These are phyloP conservation scores for Chaetomiaceae sp. DNA, from an alignment of 2,329 filamentous ascomycete species.

Conservation along the genomic window DNA sequence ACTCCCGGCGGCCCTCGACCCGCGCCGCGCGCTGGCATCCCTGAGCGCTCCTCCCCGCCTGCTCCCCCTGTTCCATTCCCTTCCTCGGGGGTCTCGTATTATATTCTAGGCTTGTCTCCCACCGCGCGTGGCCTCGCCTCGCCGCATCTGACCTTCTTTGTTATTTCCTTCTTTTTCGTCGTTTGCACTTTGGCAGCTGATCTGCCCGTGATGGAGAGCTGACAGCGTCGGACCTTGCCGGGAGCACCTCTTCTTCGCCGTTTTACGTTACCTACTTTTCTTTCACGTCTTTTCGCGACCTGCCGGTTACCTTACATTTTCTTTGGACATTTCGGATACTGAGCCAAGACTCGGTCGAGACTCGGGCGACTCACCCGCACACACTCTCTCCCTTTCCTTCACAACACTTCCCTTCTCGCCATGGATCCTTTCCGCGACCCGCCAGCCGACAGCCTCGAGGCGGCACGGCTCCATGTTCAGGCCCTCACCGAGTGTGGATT, in stretches of 20 bases:
- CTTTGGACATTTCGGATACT: not conserved
- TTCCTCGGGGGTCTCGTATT: constrained; percentile 15
- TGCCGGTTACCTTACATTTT: not conserved
- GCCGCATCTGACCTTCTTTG: not conserved
- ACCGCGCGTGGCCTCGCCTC: constrained; percentile 4
- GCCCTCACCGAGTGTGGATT: constrained; percentile 31
- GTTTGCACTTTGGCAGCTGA: not conserved
- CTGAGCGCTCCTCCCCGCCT: not conserved
- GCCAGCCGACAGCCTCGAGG: constrained; percentile 28
- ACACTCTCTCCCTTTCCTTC: not conserved
- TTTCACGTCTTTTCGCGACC: not conserved
- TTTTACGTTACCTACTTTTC: not conserved
- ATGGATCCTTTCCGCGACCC: constrained; percentile 28
- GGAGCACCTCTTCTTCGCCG: not conserved
- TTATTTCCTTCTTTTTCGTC: not conserved
- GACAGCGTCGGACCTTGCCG: constrained; percentile 2
- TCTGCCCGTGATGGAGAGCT: constrained; percentile 13
- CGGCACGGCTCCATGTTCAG: constrained; percentile 33
- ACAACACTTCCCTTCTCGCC: not conserved
- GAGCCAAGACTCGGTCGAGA: constrained; percentile 2
- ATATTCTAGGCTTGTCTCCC: constrained; percentile 14
- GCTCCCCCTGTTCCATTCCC: not conserved
- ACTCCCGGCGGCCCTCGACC: not conserved
- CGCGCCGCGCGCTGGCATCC: constrained; percentile 1
- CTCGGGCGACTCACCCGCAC: constrained; percentile 4